Percentiles rank a stretch among this genome's conserved stretches.
phyloP scores from a whole-genome alignment of 2,329 filamentous ascomycete genomes.

The Cytospora leucostoma region DNA sequence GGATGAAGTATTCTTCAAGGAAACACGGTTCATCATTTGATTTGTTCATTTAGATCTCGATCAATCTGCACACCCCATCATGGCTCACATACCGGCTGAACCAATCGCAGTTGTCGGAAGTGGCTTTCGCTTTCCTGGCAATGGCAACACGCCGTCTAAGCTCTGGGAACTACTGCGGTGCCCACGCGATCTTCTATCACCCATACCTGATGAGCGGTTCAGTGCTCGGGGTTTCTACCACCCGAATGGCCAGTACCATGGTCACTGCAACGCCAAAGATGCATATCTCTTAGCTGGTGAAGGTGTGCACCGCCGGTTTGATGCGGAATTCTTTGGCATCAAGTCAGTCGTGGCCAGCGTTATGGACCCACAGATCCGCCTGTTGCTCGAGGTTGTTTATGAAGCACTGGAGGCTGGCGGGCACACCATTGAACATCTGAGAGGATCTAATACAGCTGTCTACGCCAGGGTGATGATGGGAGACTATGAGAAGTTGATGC shows the following conservation, averaged over 20 bases:
- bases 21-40: too few relatives aligned
- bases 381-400: conserved; percentile 32
- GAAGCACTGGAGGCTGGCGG: conserved; percentile 32
- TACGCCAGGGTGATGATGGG: conserved; percentile 33
- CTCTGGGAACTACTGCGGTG: conserved; percentile 40
- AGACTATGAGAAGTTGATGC: conserved; percentile 32
- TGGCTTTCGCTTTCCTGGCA: conserved; percentile 44
- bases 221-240: conserved; percentile 33
- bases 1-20: too few relatives aligned
- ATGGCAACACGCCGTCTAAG: conserved; percentile 37
- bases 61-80: too few relatives aligned
- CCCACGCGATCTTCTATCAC: conserved; percentile 30
- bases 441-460: conserved; percentile 34
- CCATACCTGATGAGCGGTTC: conserved; percentile 33
- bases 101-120: conserved; percentile 47
- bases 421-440: conserved; percentile 27
- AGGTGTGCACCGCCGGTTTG: conserved; percentile 18
- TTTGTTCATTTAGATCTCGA: too few relatives aligned
- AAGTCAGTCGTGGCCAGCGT: conserved; percentile 30
- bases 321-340: conserved; percentile 36
- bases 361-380: conserved; percentile 27
- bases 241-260: conserved; percentile 34
- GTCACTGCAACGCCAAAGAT: conserved; percentile 33
- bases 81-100: too few relatives aligned
- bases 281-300: conserved; percentile 29